Evolutionary conservation across 192 early-diverging fungal genomes (phyloP), one percentile per base, ranked within the genome.

Genomic region (Funneliformis geosporum): DNA sequence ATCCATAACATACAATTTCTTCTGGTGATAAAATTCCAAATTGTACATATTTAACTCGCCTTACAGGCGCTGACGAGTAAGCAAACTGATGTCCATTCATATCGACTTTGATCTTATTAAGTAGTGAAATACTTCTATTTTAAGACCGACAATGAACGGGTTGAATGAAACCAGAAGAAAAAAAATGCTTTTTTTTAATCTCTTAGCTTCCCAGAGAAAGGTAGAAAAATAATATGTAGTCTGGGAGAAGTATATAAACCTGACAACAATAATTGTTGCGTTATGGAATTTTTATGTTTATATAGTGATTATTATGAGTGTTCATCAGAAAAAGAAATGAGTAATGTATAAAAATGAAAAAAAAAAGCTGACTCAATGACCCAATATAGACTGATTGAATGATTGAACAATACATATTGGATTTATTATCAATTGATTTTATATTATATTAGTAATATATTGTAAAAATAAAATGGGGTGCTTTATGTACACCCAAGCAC

Each of bases 11-110:
- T 94, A 99, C 97, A 86, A 96, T 96, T 85, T 98, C 97, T 61
- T 99, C 96, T 43, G 97, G 97, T 28, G 95, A 93, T 67, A 99
- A 89, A 66, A 99, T 91, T 67, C 96, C 95, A 89, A 99, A 99
- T 87, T 97, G 97, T 61, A 99, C 94, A 79, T 89, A 88, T 78
- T 95, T 90, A 60, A 97, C 95, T 72, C 91, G 90, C 82, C 94
- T 91, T 86, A 95, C 79, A 23, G 95, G 94, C 76, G 93, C 93
- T 43, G 94, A 88, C 65, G 93, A 95, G 78, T 87, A 90, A 27
- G 92, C 87, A 86, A 95, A 96, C 69, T 89, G 72, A 64, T 84
- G 83, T 66, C 83, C 85, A 80, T 85, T 89, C 88, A 91, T 91
- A 68, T 47, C 47, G 72, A 38, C 81, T 38, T 50, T 77, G 60